Evolutionary conservation across 805 yeast species (phyloP), one percentile per base, ranked within the genome.

Genomic region (Saccharomycopsis sp.): DNA sequence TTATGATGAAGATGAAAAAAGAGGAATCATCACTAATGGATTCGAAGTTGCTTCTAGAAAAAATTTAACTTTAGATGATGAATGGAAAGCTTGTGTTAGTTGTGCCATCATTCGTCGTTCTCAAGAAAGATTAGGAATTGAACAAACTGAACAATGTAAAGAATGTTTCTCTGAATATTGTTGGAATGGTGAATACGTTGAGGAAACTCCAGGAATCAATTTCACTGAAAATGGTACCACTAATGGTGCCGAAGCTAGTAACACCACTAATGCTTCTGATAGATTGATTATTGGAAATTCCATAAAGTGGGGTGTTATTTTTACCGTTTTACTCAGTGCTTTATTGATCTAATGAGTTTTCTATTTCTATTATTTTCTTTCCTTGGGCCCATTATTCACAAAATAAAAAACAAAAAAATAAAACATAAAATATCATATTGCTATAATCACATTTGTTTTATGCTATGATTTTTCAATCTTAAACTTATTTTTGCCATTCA

Each of bases 81-180:
- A 80, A 31, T 85, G 83, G 78, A 62, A 72, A 31, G 70, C 76
- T 5, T 85, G 95, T 64, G 69, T 85, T 36, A 83, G 82, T 2
- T 85, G 95, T 66, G 95, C 94, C 8, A 70, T 85, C 34, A 67
- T 84, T 44, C 79, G 84, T 62, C 74, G 95, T 57, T 73, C 79
- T 31, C 77, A 79, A 54, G 92, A 84, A 60, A 69, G 87, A 54
- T 59, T 67, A 29, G 75, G 76, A 21, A 59, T 66, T 28, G 65
- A 70, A 14, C 79, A 80, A 44, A 58, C 65, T 13, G 76, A 67
- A 2, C 85, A 81, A 53, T 86, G 96, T 63, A 61, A 72, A 50
- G 46, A 62, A 40, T 86, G 96, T 57, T 83, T 86, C 57, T 59
- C 64, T 27, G 64, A 63, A 5, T 84, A 84, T 59, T 86, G 96